Conservation (phyloP, 2,329 filamentous ascomycete genomes). For the Verticillium klebahnii region DNA sequence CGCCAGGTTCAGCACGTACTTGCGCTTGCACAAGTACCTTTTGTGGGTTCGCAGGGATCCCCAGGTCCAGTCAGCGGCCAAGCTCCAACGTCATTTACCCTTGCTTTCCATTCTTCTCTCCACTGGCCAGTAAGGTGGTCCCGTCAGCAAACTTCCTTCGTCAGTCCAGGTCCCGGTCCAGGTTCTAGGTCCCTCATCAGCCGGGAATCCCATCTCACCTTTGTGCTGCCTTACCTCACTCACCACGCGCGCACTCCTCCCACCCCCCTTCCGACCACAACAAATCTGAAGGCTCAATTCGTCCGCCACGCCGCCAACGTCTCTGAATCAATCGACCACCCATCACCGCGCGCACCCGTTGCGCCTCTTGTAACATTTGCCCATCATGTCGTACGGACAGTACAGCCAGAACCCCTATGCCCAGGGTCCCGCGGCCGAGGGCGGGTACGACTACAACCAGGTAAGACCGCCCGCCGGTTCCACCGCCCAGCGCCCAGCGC, state of each 20-base stretch:
- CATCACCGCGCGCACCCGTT: neutral
- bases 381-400: slow-evolving; percentile 56
- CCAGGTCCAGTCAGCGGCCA: neutral
- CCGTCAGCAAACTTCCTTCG: slow-evolving; percentile 2
- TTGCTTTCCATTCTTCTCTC: neutral
- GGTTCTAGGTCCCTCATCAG: neutral
- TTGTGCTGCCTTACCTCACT: neutral
- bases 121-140: neutral
- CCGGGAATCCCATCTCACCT: slow-evolving; percentile 1
- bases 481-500: neutral
- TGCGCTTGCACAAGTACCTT: neutral
- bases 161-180: neutral
- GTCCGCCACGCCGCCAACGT: neutral
- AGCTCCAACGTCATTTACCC: slow-evolving; percentile 3
- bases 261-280: neutral
- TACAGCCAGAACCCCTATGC: slow-evolving; percentile 64
- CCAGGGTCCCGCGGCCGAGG: slow-evolving; percentile 42
- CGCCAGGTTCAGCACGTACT: neutral
- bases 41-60: neutral
- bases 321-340: neutral
- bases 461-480: slow-evolving; percentile 27
- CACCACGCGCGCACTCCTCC: neutral
- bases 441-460: slow-evolving; percentile 39
- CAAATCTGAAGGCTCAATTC: neutral
- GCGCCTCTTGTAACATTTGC: slow-evolving; percentile 1